These are phyloP conservation scores for Raphanus hybrid DNA, from an alignment of 441 rosid species.

Conservation along the genomic window DNA sequence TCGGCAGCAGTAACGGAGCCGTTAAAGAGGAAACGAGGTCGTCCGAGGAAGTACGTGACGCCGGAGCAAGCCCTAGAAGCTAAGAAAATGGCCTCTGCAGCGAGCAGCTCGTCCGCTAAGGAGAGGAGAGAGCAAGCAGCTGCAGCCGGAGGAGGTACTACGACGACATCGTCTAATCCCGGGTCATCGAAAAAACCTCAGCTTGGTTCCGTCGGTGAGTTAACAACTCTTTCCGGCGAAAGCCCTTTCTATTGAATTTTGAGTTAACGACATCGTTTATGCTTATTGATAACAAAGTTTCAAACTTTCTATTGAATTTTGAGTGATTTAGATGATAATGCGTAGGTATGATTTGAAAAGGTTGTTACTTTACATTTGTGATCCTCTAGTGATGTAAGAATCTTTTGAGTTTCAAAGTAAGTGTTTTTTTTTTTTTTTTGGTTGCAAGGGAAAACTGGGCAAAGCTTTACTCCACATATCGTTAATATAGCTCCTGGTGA, in stretches of 20 bases:
- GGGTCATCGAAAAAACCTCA: constrained; percentile 59
- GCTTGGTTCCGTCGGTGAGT: constrained; percentile 59
- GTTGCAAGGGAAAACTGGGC: constrained; percentile 76
- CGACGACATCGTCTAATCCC: constrained; percentile 44
- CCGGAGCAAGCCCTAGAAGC: constrained; percentile 87
- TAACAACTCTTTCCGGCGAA: neutral
- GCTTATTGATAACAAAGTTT: constrained; percentile 6
- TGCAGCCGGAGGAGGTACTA: constrained; percentile 48
- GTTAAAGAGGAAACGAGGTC: constrained; percentile 71
- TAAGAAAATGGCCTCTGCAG: constrained; percentile 69
- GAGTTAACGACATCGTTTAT: neutral
- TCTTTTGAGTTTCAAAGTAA: constrained; percentile 3
- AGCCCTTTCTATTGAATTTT: neutral
- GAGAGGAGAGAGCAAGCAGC: constrained; percentile 50
- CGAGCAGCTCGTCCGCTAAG: constrained; percentile 46
- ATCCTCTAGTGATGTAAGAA: neutral
- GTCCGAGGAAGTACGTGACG: constrained; percentile 87
- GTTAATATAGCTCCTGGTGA: constrained; percentile 83
- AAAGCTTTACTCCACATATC: constrained; percentile 85
- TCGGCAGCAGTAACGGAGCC: constrained; percentile 69
- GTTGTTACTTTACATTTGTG: neutral
- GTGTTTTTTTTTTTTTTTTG: neutral
- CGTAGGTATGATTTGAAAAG: constrained; percentile 1
- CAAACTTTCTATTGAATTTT: constrained; percentile 16
- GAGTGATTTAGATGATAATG: neutral